Evolutionary conservation across 2,329 filamentous ascomycete genomes (phyloP).

Genomic region (Colletotrichum godetiae): DNA sequence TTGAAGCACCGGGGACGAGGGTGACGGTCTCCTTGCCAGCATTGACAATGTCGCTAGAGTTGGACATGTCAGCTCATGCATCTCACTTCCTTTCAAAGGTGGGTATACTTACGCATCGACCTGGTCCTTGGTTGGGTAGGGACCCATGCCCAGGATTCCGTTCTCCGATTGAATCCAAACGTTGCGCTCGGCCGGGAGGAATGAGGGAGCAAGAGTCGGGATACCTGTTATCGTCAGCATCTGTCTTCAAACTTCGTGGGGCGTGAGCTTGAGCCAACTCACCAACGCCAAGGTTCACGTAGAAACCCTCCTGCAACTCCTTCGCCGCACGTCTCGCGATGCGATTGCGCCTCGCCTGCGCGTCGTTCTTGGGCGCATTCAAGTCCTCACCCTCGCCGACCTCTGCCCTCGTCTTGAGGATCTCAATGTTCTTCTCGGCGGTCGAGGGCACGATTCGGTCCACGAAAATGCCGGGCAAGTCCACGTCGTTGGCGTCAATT

Average conservation of each 20-base stretch:
- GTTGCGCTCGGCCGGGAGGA: constrained; percentile 73
- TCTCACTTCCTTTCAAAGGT: no score
- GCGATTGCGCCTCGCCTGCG: constrained; percentile 69
- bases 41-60: constrained; percentile 75
- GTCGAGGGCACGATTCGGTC: constrained; percentile 83
- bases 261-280: neutral
- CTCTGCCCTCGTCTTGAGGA: constrained; percentile 67
- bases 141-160: constrained; percentile 85
- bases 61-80: constrained; percentile 39
- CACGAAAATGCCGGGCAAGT: constrained; percentile 86
- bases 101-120: constrained; percentile 66
- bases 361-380: constrained; percentile 54
- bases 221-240: constrained; percentile 63
- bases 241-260: neutral
- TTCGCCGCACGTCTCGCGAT: constrained; percentile 83
- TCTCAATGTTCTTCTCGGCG: constrained; percentile 77
- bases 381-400: constrained; percentile 44
- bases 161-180: constrained; percentile 92
- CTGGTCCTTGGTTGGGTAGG: constrained; percentile 78
- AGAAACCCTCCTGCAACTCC: constrained; percentile 84
- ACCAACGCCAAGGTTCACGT: constrained; percentile 80
- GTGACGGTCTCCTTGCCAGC: constrained; percentile 91
- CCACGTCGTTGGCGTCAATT: constrained; percentile 78
- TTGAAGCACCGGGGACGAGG: constrained; percentile 78
- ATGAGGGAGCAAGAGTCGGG: constrained; percentile 85